A percentile compares a stretch with the other conserved stretches of the same genome.
Evolutionary conservation across 495 filamentous ascomycete genomes (phyloP).

Genomic region (Elasticomyces elasticus): DNA sequence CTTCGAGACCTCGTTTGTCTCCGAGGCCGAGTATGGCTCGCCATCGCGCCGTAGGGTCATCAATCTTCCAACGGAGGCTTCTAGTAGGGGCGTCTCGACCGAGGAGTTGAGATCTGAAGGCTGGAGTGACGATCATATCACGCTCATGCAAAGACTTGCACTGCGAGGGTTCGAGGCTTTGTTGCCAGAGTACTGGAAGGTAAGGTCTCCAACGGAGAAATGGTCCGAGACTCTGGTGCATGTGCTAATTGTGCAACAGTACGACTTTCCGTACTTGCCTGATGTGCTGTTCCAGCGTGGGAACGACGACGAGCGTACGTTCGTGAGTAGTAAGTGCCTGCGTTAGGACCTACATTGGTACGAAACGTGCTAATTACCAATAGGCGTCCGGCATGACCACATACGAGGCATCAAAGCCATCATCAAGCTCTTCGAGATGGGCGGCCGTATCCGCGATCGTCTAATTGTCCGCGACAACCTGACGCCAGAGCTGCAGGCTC

Average conservation of each 20-base stretch:
- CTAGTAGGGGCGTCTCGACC: conserved; percentile 20
- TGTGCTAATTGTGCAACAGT: too few species aligned
- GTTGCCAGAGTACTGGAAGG: conserved; percentile 37
- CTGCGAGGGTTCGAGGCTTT: conserved; percentile 10
- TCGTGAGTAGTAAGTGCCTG: conserved; percentile 38
- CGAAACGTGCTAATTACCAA: too few species aligned
- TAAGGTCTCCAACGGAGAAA: too few species aligned
- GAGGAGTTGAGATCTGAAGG: conserved; percentile 23
- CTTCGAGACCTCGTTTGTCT: conserved; percentile 23
- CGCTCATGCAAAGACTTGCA: conserved; percentile 29
- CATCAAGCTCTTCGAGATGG: conserved; percentile 25
- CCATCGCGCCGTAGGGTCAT: conserved; percentile 18
- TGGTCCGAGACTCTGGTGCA: too few species aligned
- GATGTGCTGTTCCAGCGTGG: conserved; percentile 42
- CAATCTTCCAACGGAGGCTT: conserved; percentile 25
- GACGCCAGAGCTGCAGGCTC: conserved; percentile 6
- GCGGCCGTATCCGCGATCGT: conserved; percentile 24
- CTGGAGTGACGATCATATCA: conserved; percentile 44
- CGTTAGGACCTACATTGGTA: too few species aligned
- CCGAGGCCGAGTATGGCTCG: conserved; percentile 20
- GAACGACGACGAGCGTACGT: conserved; percentile 27
- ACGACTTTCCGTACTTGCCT: conserved; percentile 54
- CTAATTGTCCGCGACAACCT: conserved; percentile 3
- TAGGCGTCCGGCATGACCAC: too few species aligned
- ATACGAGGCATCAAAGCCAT: conserved; percentile 24